Conservation (phyloP, 169 alveolate species). For the Cyclospora cayetanensis region DNA sequence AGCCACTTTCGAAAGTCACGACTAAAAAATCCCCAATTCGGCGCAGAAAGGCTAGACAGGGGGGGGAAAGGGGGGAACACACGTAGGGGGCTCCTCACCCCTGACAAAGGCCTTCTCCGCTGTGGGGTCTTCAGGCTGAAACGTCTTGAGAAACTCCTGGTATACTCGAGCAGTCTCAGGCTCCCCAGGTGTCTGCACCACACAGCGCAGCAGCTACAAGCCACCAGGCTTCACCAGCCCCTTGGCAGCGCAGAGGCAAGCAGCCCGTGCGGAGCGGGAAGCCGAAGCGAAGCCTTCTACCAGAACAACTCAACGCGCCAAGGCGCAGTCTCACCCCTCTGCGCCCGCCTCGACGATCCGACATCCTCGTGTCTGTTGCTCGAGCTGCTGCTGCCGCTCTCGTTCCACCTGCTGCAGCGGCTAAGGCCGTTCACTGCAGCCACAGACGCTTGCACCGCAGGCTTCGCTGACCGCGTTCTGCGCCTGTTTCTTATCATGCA, state of each 20-base stretch:
- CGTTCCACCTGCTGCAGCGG: not conserved
- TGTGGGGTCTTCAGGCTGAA: constrained; percentile 58
- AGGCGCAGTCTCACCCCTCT: constrained; percentile 9
- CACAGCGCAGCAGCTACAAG: not conserved
- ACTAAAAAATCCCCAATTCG: not conserved
- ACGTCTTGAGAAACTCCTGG: constrained; percentile 66
- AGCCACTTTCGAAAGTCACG: not conserved
- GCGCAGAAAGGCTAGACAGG: not conserved
- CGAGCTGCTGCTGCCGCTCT: constrained; percentile 12
- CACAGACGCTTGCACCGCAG: too few species aligned
- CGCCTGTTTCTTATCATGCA: too few species aligned
- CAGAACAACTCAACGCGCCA: not conserved
- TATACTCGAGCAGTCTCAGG: constrained; percentile 56
- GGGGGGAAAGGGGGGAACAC: not conserved
- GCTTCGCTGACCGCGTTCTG: too few species aligned
- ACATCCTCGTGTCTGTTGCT: constrained; percentile 38
- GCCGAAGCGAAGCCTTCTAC: too few species aligned
- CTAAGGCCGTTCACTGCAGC: not conserved
- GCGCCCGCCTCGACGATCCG: constrained; percentile 62
- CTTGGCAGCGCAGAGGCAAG: not conserved
- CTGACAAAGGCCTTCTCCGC: constrained; percentile 61
- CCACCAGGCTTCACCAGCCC: too few species aligned
- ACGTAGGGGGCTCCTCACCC: not conserved
- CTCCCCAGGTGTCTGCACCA: constrained; percentile 30
- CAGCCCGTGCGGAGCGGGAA: not conserved